These are phyloP conservation scores for Peziza echinospora DNA, from an alignment of 495 filamentous ascomycete species.

Conservation along the genomic window DNA sequence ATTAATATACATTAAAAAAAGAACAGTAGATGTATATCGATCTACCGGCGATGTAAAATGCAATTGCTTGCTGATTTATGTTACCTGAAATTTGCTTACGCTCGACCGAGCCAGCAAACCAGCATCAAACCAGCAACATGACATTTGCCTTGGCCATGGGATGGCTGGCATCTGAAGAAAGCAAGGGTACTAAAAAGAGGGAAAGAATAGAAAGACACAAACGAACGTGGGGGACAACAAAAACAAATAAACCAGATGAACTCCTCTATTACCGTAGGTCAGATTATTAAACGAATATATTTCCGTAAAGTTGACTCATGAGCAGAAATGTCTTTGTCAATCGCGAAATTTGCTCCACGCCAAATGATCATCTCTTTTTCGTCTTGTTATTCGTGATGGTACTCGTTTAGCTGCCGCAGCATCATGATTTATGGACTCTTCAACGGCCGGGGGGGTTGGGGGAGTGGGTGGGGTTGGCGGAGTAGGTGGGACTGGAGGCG, in stretches of 20 bases:
- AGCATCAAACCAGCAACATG: too few species aligned
- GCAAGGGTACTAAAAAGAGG: too few species aligned
- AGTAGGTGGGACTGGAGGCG: conserved; percentile 5
- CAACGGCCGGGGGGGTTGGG: neutral
- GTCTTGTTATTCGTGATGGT: neutral
- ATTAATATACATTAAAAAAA: too few species aligned
- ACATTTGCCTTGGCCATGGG: too few species aligned
- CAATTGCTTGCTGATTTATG: too few species aligned
- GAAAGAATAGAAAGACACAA: too few species aligned
- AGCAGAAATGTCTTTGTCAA: neutral
- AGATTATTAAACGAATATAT: neutral
- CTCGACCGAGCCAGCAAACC: too few species aligned
- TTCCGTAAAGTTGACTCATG: neutral
- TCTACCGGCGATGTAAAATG: too few species aligned
- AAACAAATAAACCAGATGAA: neutral
- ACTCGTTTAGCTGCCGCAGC: neutral
- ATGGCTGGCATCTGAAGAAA: too few species aligned
- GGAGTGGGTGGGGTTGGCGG: neutral
- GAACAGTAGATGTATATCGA: too few species aligned
- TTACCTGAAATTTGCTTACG: too few species aligned
- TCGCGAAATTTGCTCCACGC: neutral
- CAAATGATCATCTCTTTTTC: neutral
- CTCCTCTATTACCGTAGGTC: neutral
- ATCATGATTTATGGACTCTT: neutral
- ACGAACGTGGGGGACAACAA: too few species aligned